These are phyloP conservation scores for Micromonas commoda DNA, from an alignment of 139 green algal genomes.

Conservation along the genomic window DNA sequence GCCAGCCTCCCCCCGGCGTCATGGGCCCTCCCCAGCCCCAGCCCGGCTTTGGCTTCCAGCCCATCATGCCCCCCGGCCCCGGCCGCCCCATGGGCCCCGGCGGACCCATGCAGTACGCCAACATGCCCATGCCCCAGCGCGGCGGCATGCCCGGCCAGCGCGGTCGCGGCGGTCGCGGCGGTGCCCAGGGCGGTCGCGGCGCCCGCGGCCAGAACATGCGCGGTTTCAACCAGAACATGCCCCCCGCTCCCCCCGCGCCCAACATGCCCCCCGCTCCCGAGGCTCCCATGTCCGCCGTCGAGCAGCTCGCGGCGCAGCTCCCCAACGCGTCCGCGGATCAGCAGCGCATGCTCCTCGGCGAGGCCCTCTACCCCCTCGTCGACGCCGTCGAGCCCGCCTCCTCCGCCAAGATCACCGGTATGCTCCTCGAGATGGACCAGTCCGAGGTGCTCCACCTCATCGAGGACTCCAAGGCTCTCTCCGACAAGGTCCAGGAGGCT, in stretches of 20 bases:
- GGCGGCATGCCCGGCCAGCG: neutral
- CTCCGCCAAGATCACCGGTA: constrained; percentile 59
- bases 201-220: constrained; percentile 13
- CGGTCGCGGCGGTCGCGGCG: constrained; percentile 17
- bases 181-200: neutral
- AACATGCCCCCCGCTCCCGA: neutral
- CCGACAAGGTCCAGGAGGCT: constrained; percentile 46
- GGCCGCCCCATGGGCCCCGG: neutral
- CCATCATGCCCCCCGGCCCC: constrained; percentile 10
- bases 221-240: too few species aligned
- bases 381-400: constrained; percentile 36
- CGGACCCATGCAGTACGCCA: constrained; percentile 12
- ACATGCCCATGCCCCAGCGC: constrained; percentile 30
- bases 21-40: constrained; percentile 24
- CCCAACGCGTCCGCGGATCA: constrained; percentile 39
- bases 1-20: constrained; percentile 24
- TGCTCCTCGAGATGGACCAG: constrained; percentile 65
- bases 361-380: constrained; percentile 55
- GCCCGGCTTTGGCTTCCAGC: constrained; percentile 37
- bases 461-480: constrained; percentile 45
- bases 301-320: constrained; percentile 37
- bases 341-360: constrained; percentile 50
- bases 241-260: constrained; percentile 28
- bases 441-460: constrained; percentile 56
- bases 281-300: constrained; percentile 15